Evolutionary conservation across 2,329 filamentous ascomycete genomes (phyloP), one percentile per base, ranked within the genome.

Genomic region (Amylocarpus encephaloides): DNA sequence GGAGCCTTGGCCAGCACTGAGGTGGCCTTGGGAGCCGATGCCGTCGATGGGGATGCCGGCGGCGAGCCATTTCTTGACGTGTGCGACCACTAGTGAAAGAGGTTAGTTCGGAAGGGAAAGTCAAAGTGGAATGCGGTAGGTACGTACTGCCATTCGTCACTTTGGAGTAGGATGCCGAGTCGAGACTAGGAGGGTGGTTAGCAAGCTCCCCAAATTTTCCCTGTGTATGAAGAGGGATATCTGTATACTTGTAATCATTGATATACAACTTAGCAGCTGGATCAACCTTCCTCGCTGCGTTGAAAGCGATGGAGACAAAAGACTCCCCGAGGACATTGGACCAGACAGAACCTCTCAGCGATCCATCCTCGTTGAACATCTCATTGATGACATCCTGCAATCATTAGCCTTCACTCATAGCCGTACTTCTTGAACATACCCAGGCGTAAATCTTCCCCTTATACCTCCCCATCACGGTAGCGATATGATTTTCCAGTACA

Each of bases 201-300:
- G 22, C 15, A 13, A 5, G 15, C 3, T 36, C 4, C 4, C 5
- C 34, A 13, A 36, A 13, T 13, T 36, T 36, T 16, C 15, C 34
- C 4, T 10, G 15, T 19, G 32, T n/a, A n/a, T 16, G n/a, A 2
- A 22, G 7, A 35, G 12, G 80, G 67, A 50, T 4, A 7, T 26
- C 7, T 81, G 81, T 39, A 5, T 53, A 61, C 59, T 85, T 86
- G 68, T 76, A 80, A 66, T 89, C 85, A 68, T 89, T 90, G 70
- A 88, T 86, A 71, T 86, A 90, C 35, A 89, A 73, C 68, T 83
- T 84, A 2, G 81, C 83, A 49, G 68, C 61, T 2, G 85, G 82
- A 64, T 88, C 85, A 12, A 82, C 83, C 7, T 73, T 73, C 46
- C 78, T 76, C 16, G 86, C 85, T 10, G 85, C 79, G 46, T 78